Evolutionary conservation across 1,284 basidiomycete genomes (phyloP), one percentile per base, ranked within the genome.

Genomic region (Crocinoboletus sp.): DNA sequence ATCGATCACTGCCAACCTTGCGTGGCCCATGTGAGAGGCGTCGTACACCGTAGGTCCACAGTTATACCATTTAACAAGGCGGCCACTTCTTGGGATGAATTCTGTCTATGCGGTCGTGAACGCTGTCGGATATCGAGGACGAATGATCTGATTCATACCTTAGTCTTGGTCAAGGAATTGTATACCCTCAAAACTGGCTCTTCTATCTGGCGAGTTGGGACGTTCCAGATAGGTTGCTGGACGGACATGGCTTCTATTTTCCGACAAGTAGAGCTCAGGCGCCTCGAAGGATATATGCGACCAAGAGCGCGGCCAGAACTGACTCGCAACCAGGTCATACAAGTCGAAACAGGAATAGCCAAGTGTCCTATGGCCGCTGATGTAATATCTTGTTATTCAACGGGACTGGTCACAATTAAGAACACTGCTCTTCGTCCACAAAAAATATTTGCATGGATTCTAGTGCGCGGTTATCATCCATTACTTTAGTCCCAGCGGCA

Each of bases 41-140:
- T 99, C 96, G 65, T 99, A 99, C 6, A 99, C 96, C 1, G 96
- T 99, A n/a, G 96, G 96, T 6, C 96, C 94, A 61, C 94, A 97
- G 64, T 95, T 97, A 67, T 98, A 98, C 96, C 96, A 99, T 60
- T 96, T 96, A 15, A 99, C 86, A 58, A 83, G 82, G n/a, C 82
- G 80, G 0, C 88, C 90, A 52, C 84, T 75, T 48, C 70, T 78
- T 8, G 95, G 84, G 11, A 92, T 69, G 55, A 99, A 98, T 49
- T 87, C 86, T 50, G 81, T 89, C 51, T 55, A 15, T 11, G 25
- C 6, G 16, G 19, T 29, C 12, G 35, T 52, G 30, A 51, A 44
- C 12, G 22, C 20, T 8, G 20, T 43, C 24, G 11, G 28, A 31
- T n/a, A 44, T 49, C 46, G 8, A 28, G 13, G 35, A 43, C 28